Base-by-base conservation (phyloP, 1,284 basidiomycete species). In the Mycena sp. region DNA sequence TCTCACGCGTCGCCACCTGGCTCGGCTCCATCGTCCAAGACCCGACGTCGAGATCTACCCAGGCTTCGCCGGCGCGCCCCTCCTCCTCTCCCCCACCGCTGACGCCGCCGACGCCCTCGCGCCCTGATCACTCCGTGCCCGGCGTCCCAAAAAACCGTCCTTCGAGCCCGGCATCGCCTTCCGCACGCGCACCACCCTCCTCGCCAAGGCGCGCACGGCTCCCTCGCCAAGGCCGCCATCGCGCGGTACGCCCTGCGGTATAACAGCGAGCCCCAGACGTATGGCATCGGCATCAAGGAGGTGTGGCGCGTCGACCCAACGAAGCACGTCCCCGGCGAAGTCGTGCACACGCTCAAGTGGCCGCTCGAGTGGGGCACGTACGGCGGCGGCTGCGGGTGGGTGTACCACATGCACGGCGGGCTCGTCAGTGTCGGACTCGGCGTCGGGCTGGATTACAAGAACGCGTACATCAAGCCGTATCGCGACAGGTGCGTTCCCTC, bases 161-260 rank as follows among this genome's bases (percentile, higher is more conserved):
- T 99, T 96, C 74, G 96, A 99, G 77, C 94, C 96, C 1, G 97
- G 97, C 3, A 98, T 99, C 96, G 91, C 94, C 68, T 99, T 99
- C 81, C 90, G 91, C 61, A 91, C 97, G 38, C 96, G 94, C 73
- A 91, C 97, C 48, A 98, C 96, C 0, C 84, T 99, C 17, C 86
- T 99, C 54, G 96, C 95, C 0, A 97, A 99, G 98, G 97, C 50
- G 95, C 96, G 12, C 97, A 98, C 71, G 97, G 98, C 1, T 94
- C 91, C 4, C 83, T 99, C 29, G 90, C 93, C 14, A 97, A 98
- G 78, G 85, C 90, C 95, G 32, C 9, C 32, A 7, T 35, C 67
- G 83, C 84, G 53, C 87, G 89, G 73, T 96, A 97, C n/a, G n/a
- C n/a, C n/a, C n/a, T n/a, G n/a, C 9, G 32, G 32, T 9, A 9